Base-by-base conservation (phyloP, 2,329 filamentous ascomycete genomes). In the Alternaria alternata region DNA sequence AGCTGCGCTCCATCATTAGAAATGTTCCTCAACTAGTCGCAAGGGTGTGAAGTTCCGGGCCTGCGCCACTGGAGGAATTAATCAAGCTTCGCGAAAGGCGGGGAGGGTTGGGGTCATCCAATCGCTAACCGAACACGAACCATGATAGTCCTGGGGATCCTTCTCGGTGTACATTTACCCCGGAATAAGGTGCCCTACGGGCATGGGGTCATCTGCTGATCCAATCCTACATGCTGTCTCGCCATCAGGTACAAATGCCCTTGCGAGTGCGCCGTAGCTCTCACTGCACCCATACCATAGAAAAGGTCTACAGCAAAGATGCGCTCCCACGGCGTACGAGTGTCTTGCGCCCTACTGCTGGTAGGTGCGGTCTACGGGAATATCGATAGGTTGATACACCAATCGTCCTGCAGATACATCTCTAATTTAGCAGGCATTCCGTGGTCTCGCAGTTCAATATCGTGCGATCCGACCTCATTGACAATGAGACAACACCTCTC, bases 401-500 rank as follows among this genome's bases (percentile, higher is more conserved):
- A 3, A 6, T 5, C 32, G 5, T 36, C 4, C 5, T 36, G 12
- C 14, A n/a, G 3, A 16, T 36, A 6, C 5, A 5, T 18, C 6
- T 47, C 64, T 18, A 61, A 5, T 7, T 20, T 0, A 11, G n/a
- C 12, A 69, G 69, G 34, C 49, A 66, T 39, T 58, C 51, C 3
- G 24, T 72, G 3, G 66, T 72, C 8, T 68, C 69, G 14, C 61
- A 62, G 26, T 70, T 66, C 61, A 69, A 70, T 18, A 64, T 70
- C 18, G 41, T 69, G 14, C 62, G 69, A 4, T 63, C 57, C 6
- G 55, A 28, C 26, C 55, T 72, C 9, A 70, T 72, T 11, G 61
- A 68, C 79, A n/a, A 79, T 73, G 44, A 82, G 16, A 76, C 74
- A 1, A 87, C 85, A 3, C 85, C 85, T 1, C 74, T 87, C 18